These are phyloP conservation scores for Myriosclerotinia scirpicola DNA, from an alignment of 2,329 filamentous ascomycete species.

Conservation along the genomic window DNA sequence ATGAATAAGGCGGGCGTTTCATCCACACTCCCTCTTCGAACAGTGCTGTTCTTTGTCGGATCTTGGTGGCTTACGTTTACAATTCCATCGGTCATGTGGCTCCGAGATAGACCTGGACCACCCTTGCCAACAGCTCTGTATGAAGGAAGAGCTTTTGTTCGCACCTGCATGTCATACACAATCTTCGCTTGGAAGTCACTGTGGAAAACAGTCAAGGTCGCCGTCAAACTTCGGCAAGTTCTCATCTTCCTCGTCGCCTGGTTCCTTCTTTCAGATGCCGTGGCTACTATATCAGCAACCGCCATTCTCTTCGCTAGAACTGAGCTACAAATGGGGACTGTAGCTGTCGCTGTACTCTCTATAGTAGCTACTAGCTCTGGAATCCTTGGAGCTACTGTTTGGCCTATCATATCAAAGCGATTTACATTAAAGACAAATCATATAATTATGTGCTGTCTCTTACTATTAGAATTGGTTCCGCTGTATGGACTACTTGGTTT, in stretches of 20 bases:
- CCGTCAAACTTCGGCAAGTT: slow-evolving; percentile 70
- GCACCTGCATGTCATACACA: slow-evolving; percentile 70
- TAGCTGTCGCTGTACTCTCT: slow-evolving; percentile 86
- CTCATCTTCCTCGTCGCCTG: slow-evolving; percentile 80
- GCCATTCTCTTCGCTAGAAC: slow-evolving; percentile 97
- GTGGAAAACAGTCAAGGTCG: slow-evolving; percentile 74
- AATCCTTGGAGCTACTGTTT: slow-evolving; percentile 84
- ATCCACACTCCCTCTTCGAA: slow-evolving; percentile 76
- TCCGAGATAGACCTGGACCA: slow-evolving; percentile 85
- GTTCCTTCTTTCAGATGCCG: slow-evolving; percentile 92
- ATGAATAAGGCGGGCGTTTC: slow-evolving; percentile 43
- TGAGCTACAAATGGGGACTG: slow-evolving; percentile 82
- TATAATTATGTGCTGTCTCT: slow-evolving; percentile 89
- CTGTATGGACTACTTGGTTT: slow-evolving; percentile 89
- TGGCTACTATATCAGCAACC: slow-evolving; percentile 91
- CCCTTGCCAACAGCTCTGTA: slow-evolving; percentile 56
- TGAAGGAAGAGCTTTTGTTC: slow-evolving; percentile 26
- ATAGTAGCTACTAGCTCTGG: slow-evolving; percentile 85
- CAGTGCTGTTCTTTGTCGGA: slow-evolving; percentile 85
- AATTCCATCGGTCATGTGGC: slow-evolving; percentile 81
- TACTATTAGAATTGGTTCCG: slow-evolving; percentile 87
- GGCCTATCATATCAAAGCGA: slow-evolving; percentile 73
- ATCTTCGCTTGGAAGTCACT: slow-evolving; percentile 83
- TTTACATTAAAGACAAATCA: slow-evolving; percentile 74
- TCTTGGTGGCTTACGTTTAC: slow-evolving; percentile 93